phyloP scores from a whole-genome alignment of 192 early-diverging fungal genomes.

The Coemansia sp. region DNA sequence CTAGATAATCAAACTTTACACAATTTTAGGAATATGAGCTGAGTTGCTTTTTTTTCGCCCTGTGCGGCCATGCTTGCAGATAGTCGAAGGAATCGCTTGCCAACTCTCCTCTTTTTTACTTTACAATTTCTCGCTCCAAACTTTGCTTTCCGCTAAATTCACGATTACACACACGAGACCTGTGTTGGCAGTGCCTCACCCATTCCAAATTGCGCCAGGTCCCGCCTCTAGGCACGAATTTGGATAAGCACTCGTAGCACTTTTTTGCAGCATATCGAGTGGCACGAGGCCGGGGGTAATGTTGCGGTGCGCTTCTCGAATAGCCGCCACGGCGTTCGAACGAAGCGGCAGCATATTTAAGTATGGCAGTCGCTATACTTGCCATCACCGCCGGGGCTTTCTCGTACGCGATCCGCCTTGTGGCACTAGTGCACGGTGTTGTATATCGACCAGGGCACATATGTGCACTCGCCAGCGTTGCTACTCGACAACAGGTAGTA shows the following conservation, averaged over 20 bases:
- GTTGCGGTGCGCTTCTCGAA: conserved; percentile 12
- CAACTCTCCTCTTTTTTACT: no score
- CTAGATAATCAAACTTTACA: neutral
- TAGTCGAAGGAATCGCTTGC: neutral
- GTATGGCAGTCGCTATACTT: conserved; percentile 2
- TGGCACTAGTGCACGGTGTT: neutral
- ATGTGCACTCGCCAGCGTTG: neutral
- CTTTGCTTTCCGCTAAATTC: neutral
- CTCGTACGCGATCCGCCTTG: neutral
- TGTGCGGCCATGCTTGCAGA: neutral
- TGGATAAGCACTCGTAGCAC: conserved; percentile 1
- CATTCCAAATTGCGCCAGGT: neutral
- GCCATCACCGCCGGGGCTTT: neutral
- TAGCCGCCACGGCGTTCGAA: conserved; percentile 8
- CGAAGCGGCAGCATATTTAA: conserved; percentile 6
- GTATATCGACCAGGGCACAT: neutral
- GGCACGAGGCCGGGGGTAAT: neutral
- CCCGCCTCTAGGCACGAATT: neutral
- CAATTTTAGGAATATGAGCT: neutral
- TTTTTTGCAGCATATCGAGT: neutral
- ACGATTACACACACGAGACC: neutral
- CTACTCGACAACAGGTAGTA: neutral
- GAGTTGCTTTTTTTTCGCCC: neutral
- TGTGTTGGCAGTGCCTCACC: conserved; percentile 1
- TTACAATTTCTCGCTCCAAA: neutral